A percentile compares a stretch with the other conserved stretches of the same genome.
Conservation (phyloP, 2,329 filamentous ascomycete species). For the Atkinsonella texensis region DNA sequence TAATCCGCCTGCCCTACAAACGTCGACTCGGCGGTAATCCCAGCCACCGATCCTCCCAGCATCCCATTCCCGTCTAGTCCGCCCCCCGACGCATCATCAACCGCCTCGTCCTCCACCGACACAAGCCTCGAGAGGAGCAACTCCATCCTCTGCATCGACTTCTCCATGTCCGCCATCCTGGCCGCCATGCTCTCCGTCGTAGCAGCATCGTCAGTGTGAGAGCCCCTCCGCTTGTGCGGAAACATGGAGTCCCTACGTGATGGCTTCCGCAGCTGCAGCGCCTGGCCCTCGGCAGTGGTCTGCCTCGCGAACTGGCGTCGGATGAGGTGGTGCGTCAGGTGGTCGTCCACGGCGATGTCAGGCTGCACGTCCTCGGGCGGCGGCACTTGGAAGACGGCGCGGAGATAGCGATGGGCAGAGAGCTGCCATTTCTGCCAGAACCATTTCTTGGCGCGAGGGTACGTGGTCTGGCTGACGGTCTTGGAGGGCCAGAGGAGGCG, state of each 20-base stretch:
- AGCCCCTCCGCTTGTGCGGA: constrained; percentile 35
- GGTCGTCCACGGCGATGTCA: constrained; percentile 47
- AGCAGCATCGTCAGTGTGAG: constrained; percentile 31
- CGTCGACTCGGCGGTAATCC: constrained; percentile 18
- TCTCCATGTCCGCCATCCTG: constrained; percentile 38
- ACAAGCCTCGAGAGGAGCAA: constrained; percentile 30
- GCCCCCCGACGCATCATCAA: constrained; percentile 14
- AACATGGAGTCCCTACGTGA: constrained; percentile 46
- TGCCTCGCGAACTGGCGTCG: constrained; percentile 41
- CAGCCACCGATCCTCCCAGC: constrained; percentile 14
- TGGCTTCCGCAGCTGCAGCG: constrained; percentile 20
- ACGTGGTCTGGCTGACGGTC: constrained; percentile 10
- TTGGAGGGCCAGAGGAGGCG: constrained; percentile 47
- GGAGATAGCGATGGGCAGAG: constrained; percentile 59
- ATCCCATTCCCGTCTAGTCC: constrained; percentile 18
- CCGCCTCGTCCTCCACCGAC: constrained; percentile 17
- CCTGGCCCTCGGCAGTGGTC: constrained; percentile 21
- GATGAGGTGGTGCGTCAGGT: constrained; percentile 45
- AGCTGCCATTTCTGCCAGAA: constrained; percentile 60
- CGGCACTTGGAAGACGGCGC: constrained; percentile 60
- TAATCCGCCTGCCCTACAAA: constrained; percentile 11
- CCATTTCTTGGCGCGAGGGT: constrained; percentile 21
- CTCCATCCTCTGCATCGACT: constrained; percentile 35
- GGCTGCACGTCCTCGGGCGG: constrained; percentile 49
- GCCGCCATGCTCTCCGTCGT: constrained; percentile 31